phyloP scores from a whole-genome alignment of 345 rosid species.

The Corymbia maculata region DNA sequence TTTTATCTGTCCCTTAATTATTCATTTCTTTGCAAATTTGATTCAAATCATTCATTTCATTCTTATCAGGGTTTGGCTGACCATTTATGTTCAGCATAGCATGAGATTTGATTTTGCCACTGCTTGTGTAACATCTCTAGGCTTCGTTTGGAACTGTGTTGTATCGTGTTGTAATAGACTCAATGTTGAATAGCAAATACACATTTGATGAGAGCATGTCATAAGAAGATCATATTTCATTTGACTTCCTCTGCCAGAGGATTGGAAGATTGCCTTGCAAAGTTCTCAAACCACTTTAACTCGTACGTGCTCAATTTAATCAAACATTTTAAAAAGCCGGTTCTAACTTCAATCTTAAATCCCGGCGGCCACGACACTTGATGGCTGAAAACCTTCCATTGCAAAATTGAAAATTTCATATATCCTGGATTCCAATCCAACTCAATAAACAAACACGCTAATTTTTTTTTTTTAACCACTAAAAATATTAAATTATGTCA shows the following conservation, averaged over 20 bases:
- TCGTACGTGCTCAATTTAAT: rapidly evolving
- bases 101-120: background rate
- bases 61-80: background rate
- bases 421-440: background rate
- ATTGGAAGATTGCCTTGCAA: background rate
- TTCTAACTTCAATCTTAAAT: background rate
- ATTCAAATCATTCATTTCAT: background rate
- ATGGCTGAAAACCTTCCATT: background rate
- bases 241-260: background rate
- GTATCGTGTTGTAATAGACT: background rate
- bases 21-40: background rate
- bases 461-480: too few relatives aligned
- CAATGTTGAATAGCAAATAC: background rate
- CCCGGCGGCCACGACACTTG: rapidly evolving
- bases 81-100: background rate
- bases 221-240: background rate
- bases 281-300: background rate
- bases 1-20: background rate
- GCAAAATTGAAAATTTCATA: background rate
- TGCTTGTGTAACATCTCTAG: background rate
- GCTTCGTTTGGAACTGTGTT: background rate
- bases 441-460: background rate
- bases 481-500: too few relatives aligned
- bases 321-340: background rate
- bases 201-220: background rate